These are phyloP conservation scores for Actinomucor elegans DNA, from an alignment of 371 early-diverging fungal species.

Conservation along the genomic window DNA sequence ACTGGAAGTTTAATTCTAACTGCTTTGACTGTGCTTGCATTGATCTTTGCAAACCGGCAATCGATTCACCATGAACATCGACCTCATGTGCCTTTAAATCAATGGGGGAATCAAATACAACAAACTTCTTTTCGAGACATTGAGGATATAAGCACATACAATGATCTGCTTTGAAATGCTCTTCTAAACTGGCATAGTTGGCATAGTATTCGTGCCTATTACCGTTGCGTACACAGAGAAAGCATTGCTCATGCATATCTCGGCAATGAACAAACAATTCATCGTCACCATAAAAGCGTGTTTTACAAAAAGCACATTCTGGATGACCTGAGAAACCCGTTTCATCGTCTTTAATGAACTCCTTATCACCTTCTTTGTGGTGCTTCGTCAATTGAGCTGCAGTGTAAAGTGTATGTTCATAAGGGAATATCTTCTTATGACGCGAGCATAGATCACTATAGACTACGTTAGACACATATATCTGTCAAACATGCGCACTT, in stretches of 20 bases:
- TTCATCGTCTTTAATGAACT: conserved; percentile 58
- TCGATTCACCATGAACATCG: conserved; percentile 49
- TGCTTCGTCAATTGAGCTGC: conserved; percentile 69
- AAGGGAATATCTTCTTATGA: conserved; percentile 88
- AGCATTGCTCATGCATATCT: conserved; percentile 93
- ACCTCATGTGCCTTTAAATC: conserved; percentile 88
- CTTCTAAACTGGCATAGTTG: conserved; percentile 78
- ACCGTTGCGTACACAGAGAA: conserved; percentile 76
- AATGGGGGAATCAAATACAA: conserved; percentile 91
- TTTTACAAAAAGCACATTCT: conserved; percentile 85
- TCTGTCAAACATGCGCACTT: neutral
- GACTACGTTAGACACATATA: neutral
- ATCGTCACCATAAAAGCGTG: conserved; percentile 83
- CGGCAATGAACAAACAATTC: conserved; percentile 92
- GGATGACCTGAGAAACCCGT: conserved; percentile 93
- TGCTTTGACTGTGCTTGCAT: conserved; percentile 45
- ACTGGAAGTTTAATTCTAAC: conserved; percentile 61
- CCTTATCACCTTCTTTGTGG: conserved; percentile 62
- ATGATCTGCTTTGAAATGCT: conserved; percentile 87
- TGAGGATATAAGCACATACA: conserved; percentile 75
- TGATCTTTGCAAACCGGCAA: conserved; percentile 31
- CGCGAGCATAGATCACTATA: conserved; percentile 81
- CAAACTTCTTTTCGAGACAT: conserved; percentile 93
- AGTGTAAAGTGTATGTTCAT: conserved; percentile 85
- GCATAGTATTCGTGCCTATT: conserved; percentile 83